Conservation (phyloP, 306 rosid genomes). For the Vigna trinervia region DNA sequence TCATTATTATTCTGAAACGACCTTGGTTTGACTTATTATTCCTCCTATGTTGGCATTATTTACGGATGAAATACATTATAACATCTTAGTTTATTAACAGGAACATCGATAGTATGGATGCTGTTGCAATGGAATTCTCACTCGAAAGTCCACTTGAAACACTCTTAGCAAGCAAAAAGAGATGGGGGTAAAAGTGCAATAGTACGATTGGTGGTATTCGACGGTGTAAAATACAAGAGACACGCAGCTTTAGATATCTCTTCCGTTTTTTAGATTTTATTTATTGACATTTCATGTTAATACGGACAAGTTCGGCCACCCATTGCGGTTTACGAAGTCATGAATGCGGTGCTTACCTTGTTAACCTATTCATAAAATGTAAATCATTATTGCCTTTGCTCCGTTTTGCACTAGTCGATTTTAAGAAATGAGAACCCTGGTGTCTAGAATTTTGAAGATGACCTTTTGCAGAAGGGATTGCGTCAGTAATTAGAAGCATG, state of each 20-base stretch:
- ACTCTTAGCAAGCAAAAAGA: slow-evolving; percentile 42
- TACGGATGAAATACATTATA: slow-evolving; percentile 10
- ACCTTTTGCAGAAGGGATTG: slow-evolving; percentile 17
- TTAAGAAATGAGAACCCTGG: background rate
- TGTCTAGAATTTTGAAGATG: slow-evolving; percentile 11
- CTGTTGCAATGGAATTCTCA: slow-evolving; percentile 82
- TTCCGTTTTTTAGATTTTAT: slow-evolving; percentile 13
- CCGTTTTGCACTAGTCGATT: background rate
- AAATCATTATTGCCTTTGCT: slow-evolving; percentile 9
- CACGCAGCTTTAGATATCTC: background rate
- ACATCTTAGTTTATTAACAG: slow-evolving; percentile 49
- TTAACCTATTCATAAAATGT: slow-evolving; percentile 16
- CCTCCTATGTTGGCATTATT: slow-evolving; percentile 19
- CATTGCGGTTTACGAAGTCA: slow-evolving; percentile 15
- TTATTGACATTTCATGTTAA: slow-evolving; percentile 15
- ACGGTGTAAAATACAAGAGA: slow-evolving; percentile 18
- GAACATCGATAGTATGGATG: slow-evolving; percentile 96
- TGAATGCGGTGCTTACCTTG: background rate
- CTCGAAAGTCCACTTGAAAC: slow-evolving; percentile 51
- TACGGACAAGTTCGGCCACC: background rate
- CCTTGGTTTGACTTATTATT: slow-evolving; percentile 5
- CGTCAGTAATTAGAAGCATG: background rate
- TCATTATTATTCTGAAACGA: slow-evolving; percentile 17
- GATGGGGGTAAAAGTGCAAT: background rate
- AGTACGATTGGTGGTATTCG: slow-evolving; percentile 18